phyloP scores from a whole-genome alignment of 139 green algal genomes.

The Picochlorum sp. region DNA sequence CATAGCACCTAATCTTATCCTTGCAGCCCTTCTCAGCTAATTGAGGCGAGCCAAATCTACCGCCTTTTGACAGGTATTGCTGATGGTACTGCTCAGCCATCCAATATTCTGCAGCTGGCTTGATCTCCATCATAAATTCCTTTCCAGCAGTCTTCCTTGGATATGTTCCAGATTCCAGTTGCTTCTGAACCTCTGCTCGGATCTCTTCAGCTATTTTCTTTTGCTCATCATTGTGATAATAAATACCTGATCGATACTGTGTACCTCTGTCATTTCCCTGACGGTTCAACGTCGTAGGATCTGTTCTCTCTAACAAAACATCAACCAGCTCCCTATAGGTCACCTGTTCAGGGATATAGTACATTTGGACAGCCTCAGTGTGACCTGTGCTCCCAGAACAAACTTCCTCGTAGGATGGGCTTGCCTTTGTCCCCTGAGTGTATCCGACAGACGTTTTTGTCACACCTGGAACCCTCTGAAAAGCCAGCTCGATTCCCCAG shows the following conservation, averaged over 20 bases:
- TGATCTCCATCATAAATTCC: conserved; percentile 50
- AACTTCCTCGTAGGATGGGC: conserved; percentile 75
- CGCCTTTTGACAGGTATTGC: conserved; percentile 61
- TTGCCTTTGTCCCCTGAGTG: conserved; percentile 42
- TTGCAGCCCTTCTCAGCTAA: conserved; percentile 55
- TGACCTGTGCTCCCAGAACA: conserved; percentile 77
- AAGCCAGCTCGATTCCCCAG: conserved; percentile 72
- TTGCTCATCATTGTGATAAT: conserved; percentile 64
- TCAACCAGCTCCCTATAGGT: conserved; percentile 60
- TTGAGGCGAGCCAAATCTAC: conserved; percentile 48
- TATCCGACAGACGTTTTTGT: conserved; percentile 61
- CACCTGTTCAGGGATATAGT: conserved; percentile 61
- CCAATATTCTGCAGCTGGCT: conserved; percentile 43
- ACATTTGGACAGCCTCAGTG: conserved; percentile 57
- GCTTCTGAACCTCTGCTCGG: neutral
- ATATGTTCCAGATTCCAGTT: conserved; percentile 35
- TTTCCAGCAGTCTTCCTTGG: conserved; percentile 34
- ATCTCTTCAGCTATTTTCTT: conserved; percentile 14
- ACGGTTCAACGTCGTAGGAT: conserved; percentile 70
- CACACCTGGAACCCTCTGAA: conserved; percentile 67
- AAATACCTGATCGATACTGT: conserved; percentile 78
- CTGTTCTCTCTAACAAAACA: conserved; percentile 56
- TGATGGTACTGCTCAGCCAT: conserved; percentile 47
- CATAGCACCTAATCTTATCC: conserved; percentile 64
- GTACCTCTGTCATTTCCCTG: conserved; percentile 68